phyloP scores from a whole-genome alignment of 2,329 filamentous ascomycete genomes.

The Verticillium dahliae region DNA sequence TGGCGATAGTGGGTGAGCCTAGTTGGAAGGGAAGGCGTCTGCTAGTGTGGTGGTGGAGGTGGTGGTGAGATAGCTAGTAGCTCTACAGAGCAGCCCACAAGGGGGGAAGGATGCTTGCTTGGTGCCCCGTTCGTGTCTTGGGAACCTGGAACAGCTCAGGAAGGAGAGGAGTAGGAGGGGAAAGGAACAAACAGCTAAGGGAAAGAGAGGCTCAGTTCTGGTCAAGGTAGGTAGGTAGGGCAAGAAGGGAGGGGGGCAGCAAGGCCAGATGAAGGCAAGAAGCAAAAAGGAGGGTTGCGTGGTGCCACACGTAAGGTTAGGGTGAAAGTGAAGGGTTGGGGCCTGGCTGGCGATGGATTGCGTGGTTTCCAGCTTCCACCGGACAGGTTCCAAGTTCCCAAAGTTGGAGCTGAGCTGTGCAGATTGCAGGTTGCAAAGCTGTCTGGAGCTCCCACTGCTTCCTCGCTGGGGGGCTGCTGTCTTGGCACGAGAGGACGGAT shows the following conservation, averaged over 20 bases:
- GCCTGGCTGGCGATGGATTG: not conserved
- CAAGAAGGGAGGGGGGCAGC: slow-evolving; percentile 1
- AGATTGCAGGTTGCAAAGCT: not conserved
- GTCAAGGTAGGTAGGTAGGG: not conserved
- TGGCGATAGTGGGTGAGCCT: not conserved
- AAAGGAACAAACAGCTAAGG: slow-evolving; percentile 15
- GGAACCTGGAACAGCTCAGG: not conserved
- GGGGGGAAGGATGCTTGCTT: not conserved
- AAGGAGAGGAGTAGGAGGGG: not conserved
- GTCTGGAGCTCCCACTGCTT: not conserved
- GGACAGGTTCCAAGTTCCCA: not conserved
- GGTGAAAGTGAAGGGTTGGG: slow-evolving; percentile 4
- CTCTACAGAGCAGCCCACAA: not conserved
- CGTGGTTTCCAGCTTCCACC: not conserved
- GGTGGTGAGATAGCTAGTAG: not conserved
- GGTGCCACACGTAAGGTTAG: slow-evolving; percentile 4
- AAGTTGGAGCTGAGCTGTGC: not conserved
- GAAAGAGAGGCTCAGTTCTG: not conserved
- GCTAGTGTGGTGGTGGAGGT: slow-evolving; percentile 13
- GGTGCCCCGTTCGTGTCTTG: not conserved
- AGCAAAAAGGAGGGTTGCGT: slow-evolving; percentile 2
- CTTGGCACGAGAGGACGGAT: not conserved
- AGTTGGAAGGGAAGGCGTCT: not conserved
- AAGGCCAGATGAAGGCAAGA: slow-evolving; percentile 11
- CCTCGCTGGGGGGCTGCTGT: not conserved